Evolutionary conservation across 345 rosid species (phyloP).

Genomic region (Kandelia obovata): DNA sequence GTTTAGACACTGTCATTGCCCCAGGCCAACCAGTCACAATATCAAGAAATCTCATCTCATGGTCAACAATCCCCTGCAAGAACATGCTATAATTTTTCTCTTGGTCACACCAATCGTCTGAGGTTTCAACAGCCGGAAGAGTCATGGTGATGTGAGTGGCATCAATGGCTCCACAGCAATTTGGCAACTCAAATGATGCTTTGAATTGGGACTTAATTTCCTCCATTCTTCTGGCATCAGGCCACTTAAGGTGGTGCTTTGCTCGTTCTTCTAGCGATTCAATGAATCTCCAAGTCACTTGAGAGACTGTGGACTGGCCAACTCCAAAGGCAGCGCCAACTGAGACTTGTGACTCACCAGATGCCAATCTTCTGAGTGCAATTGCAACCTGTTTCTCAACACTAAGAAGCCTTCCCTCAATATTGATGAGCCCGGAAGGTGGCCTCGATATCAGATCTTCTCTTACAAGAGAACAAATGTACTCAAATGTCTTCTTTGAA

Average conservation of each 20-base stretch:
- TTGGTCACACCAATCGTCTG: conserved; percentile 92
- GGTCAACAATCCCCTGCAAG: conserved; percentile 82
- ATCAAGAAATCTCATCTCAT: conserved; percentile 87
- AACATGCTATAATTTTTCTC: conserved; percentile 89
- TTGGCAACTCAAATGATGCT: conserved; percentile 61
- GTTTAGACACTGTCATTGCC: conserved; percentile 48
- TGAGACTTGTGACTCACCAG: conserved; percentile 95
- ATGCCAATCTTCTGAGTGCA: conserved; percentile 79
- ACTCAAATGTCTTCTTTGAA: conserved; percentile 74
- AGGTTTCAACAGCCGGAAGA: conserved; percentile 87
- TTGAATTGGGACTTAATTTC: conserved; percentile 70
- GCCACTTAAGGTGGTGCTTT: conserved; percentile 89
- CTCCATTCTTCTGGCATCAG: conserved; percentile 52
- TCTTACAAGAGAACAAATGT: conserved; percentile 81
- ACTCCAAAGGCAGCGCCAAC: conserved; percentile 90
- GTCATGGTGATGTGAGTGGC: conserved; percentile 87
- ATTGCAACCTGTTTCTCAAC: conserved; percentile 98
- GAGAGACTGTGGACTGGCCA: conserved; percentile 97
- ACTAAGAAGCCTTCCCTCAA: conserved; percentile 93
- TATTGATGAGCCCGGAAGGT: conserved; percentile 91
- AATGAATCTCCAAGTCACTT: conserved; percentile 95
- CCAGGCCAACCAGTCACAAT: conserved; percentile 97
- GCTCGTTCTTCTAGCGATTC: conserved; percentile 93
- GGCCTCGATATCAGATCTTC: conserved; percentile 90
- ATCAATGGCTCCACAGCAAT: conserved; percentile 90